These are phyloP conservation scores for Cyberlindnera suaveolens DNA, from an alignment of 805 yeast genomes.

Conservation along the genomic window DNA sequence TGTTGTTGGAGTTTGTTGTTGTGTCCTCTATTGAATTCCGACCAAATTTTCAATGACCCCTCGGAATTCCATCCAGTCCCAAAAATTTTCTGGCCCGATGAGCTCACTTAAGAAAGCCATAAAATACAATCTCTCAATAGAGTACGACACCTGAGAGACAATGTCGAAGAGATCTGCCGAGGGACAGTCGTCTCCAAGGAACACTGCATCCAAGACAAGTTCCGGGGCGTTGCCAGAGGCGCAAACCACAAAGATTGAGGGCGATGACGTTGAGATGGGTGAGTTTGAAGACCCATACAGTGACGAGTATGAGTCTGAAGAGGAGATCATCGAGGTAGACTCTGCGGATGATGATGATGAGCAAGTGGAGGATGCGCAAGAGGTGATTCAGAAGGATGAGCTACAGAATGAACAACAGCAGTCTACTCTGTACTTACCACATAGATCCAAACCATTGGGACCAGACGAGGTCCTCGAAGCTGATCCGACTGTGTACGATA, in stretches of 20 bases:
- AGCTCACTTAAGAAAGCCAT: not conserved
- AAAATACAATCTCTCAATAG: too few species aligned
- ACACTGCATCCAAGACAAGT: constrained; percentile 18
- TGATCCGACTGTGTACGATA: constrained; percentile 92
- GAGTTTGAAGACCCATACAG: constrained; percentile 87
- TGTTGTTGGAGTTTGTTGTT: too few species aligned
- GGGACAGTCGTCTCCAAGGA: constrained; percentile 12
- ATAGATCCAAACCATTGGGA: constrained; percentile 82
- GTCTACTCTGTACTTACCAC: constrained; percentile 72
- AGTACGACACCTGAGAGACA: not conserved
- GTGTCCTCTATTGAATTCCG: too few species aligned
- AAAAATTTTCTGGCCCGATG: not conserved
- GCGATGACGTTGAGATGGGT: constrained; percentile 56
- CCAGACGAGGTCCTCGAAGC: constrained; percentile 96
- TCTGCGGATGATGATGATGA: constrained; percentile 33
- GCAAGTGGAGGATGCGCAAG: constrained; percentile 30
- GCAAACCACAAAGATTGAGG: constrained; percentile 26
- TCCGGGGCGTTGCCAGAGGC: constrained; percentile 17
- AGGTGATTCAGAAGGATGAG: constrained; percentile 30
- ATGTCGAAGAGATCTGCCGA: constrained; percentile 27
- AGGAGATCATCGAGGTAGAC: constrained; percentile 79
- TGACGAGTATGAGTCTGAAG: constrained; percentile 90
- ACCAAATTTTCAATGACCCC: not conserved
- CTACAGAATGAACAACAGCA: constrained; percentile 33
- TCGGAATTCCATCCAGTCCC: not conserved